These are phyloP conservation scores for Boletus rex-veris DNA, from an alignment of 768 basidiomycete species.

Conservation along the genomic window DNA sequence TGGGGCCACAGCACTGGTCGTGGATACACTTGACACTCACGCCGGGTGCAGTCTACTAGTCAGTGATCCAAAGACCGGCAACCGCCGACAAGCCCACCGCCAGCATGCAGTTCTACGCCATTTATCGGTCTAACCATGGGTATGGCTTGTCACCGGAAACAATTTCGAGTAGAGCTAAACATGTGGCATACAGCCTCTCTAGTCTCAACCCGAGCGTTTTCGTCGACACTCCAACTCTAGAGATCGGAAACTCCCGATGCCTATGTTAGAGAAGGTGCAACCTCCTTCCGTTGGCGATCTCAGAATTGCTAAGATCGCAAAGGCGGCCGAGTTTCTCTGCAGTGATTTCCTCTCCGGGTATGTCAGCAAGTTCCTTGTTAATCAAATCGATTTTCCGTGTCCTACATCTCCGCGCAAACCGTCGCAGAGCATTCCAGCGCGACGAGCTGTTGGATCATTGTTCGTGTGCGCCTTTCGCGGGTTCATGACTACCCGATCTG, in stretches of 20 bases:
- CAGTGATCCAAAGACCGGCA: background rate
- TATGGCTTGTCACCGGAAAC: background rate
- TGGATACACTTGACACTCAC: too few species aligned
- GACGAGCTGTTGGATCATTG: too few species aligned
- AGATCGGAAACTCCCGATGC: too few species aligned
- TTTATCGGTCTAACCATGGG: conserved; percentile 23
- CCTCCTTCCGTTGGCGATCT: conserved; percentile 7
- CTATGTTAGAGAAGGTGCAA: too few species aligned
- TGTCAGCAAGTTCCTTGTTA: too few species aligned
- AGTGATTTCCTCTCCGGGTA: background rate
- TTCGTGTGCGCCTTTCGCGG: conserved; percentile 8
- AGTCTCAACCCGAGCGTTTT: too few species aligned
- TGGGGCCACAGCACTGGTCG: too few species aligned
- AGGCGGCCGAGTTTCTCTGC: background rate
- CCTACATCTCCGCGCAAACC: conserved; percentile 37
- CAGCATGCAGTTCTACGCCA: background rate
- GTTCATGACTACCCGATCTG: conserved; percentile 39
- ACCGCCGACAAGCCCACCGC: background rate
- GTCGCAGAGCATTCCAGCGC: conserved; percentile 31
- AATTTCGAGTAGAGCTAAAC: too few species aligned
- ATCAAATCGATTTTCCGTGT: conserved; percentile 8
- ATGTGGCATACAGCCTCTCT: too few species aligned
- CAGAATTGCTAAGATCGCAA: background rate
- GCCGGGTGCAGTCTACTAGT: too few species aligned
- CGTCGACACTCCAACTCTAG: too few species aligned